Evolutionary conservation across 768 basidiomycete species (phyloP).

Genomic region (Russula dissimulans): DNA sequence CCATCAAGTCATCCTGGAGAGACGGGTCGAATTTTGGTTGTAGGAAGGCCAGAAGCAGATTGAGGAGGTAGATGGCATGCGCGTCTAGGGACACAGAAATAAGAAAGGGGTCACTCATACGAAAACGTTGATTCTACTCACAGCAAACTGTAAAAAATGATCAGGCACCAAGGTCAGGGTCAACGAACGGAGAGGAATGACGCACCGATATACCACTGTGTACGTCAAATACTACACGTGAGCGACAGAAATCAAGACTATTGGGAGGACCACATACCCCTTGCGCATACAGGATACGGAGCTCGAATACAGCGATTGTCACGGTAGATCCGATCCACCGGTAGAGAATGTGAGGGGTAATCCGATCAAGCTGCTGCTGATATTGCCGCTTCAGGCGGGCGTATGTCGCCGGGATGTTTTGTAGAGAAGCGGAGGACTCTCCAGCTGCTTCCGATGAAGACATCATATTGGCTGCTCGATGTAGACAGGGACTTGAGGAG

Average conservation of each 20-base stretch:
- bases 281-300: conserved; percentile 82
- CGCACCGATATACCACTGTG: conserved; percentile 88
- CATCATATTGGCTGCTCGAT: conserved; percentile 10
- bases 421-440: conserved; percentile 21
- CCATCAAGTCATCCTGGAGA: conserved; percentile 83
- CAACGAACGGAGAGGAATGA: conserved; percentile 17
- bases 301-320: conserved; percentile 63
- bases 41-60: conserved; percentile 93
- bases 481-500: background rate
- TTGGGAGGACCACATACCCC: conserved; percentile 32
- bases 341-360: conserved; percentile 83
- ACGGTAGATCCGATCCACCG: conserved; percentile 78
- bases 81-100: conserved; percentile 44
- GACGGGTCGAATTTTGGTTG: conserved; percentile 98
- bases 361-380: conserved; percentile 82
- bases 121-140: conserved; percentile 31
- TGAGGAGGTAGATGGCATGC: conserved; percentile 90
- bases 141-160: conserved; percentile 47
- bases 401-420: conserved; percentile 29
- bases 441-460: conserved; percentile 14
- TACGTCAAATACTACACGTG: background rate
- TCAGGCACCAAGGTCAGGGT: background rate
- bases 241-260: background rate
- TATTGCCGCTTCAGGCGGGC: conserved; percentile 63
- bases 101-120: background rate